Evolutionary conservation across 2,329 filamentous ascomycete species (phyloP).

Genomic region (Byssoonygena ceratinophila): DNA sequence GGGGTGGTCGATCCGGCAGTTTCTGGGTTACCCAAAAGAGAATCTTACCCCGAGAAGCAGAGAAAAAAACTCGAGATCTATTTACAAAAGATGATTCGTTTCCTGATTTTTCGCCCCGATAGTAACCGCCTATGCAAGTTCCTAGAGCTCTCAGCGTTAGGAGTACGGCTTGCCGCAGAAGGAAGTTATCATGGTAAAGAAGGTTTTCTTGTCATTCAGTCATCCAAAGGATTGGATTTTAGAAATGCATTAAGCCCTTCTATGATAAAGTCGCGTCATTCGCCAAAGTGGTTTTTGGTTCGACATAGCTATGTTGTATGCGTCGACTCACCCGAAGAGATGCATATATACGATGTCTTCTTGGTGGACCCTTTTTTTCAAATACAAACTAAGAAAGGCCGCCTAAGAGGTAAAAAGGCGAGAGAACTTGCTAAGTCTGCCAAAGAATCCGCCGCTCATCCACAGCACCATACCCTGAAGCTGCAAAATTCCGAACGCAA

Average conservation of each 20-base stretch:
- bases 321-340: conserved; percentile 95
- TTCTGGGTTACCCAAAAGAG: conserved; percentile 35
- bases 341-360: conserved; percentile 98
- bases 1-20: conserved; percentile 34
- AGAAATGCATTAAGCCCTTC: conserved; percentile 67
- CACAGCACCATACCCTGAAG: conserved; percentile 73
- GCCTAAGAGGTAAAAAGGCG: conserved; percentile 42
- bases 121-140: conserved; percentile 95
- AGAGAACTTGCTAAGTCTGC: conserved; percentile 56
- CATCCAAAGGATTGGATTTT: conserved; percentile 78
- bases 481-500: conserved; percentile 87
- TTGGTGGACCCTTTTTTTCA: conserved; percentile 84
- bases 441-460: conserved; percentile 49
- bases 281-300: conserved; percentile 96
- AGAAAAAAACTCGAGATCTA: conserved; percentile 80
- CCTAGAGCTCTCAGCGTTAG: conserved; percentile 83
- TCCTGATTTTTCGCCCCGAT: conserved; percentile 92
- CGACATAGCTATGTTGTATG: conserved; percentile 95
- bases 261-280: conserved; percentile 70
- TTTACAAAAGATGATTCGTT: conserved; percentile 84
- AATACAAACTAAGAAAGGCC: conserved; percentile 60
- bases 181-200: conserved; percentile 97
- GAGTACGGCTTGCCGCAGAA: conserved; percentile 85
- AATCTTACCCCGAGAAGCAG: conserved; percentile 67
- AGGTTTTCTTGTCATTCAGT: conserved; percentile 84